These are phyloP conservation scores for Hypoxylon fragiforme DNA, from an alignment of 495 filamentous ascomycete species.

Conservation along the genomic window DNA sequence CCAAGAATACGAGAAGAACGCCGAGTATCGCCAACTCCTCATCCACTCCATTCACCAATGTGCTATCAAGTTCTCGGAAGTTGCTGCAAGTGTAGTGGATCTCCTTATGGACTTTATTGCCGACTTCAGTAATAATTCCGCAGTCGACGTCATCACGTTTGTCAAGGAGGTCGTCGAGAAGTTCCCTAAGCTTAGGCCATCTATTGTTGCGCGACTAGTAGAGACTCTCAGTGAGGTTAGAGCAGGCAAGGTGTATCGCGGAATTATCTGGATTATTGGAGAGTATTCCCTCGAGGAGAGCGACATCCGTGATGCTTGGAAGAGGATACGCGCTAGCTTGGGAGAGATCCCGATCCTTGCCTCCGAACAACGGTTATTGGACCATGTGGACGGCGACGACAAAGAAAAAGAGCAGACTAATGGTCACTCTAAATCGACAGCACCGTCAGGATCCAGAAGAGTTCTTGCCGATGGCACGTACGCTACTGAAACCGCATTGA, in stretches of 20 bases:
- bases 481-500: slow-evolving; percentile 94
- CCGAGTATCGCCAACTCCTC: slow-evolving; percentile 91
- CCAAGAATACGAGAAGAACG: slow-evolving; percentile 99
- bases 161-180: slow-evolving; percentile 99
- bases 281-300: slow-evolving; percentile 93
- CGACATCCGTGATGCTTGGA: slow-evolving; percentile 97
- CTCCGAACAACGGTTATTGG: slow-evolving; percentile 89
- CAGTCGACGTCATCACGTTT: slow-evolving; percentile 96
- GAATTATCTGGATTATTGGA: slow-evolving; percentile 95
- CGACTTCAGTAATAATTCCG: slow-evolving; percentile 95
- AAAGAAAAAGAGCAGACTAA: slow-evolving; percentile 74
- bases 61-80: slow-evolving; percentile 98
- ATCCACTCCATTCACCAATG: slow-evolving; percentile 98
- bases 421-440: slow-evolving; percentile 73
- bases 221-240: slow-evolving; percentile 91
- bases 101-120: slow-evolving; percentile 99
- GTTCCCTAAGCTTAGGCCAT: slow-evolving; percentile 84
- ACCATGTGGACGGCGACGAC: slow-evolving; percentile 58
- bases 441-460: slow-evolving; percentile 82
- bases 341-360: slow-evolving; percentile 97
- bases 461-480: slow-evolving; percentile 97
- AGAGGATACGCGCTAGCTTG: slow-evolving; percentile 87
- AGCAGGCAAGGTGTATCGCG: slow-evolving; percentile 95
- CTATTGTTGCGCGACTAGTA: slow-evolving; percentile 87
- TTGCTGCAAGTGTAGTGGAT: slow-evolving; percentile 94